Base-by-base conservation (phyloP, 306 rosid species). In the Vicia sativa region DNA sequence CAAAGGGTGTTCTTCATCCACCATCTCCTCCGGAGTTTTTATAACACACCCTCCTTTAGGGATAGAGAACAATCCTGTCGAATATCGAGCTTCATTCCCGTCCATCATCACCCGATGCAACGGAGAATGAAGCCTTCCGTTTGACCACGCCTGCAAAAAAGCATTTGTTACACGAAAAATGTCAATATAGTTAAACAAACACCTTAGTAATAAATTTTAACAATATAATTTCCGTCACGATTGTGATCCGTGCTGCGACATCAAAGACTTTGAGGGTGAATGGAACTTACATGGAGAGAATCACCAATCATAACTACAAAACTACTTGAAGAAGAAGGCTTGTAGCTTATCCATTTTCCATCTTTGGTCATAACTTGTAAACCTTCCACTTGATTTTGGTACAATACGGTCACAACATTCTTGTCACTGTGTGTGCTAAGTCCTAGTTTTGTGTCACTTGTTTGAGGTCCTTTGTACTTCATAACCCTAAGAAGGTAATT, bases 1-100 rank as follows among this genome's bases (percentile, higher is more conserved):
- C 11, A 86, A 62, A 69, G 93, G 97, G 58, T 88, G 91, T 5
- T 78, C 85, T 45, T 88, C 93, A 37, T 91, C 91, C 28, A 86
- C 96, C 0, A 86, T 37, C 73, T 91, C 93, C 42, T 77, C 76
- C 0, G 91, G 89, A 11, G 96, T 81, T 77, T 86, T 71, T 25
- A 88, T 29, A 11, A 60, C 28, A 70, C 35, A 60, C 2, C 91
- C 91, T 67, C 49, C 84, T 46, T 81, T 86, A 1, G 96, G 97
- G 37, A 80, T 2, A 2, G 93, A 80, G 74, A 88, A 85, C 41
- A 86, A 16, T 38, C 87, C 97, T 2, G 49, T 42, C 0, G 89
- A 78, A 71, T 88, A 91, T 76, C 95, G 85, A 13, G 80, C 88
- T 13, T 80, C 82, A 29, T 80, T 76, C 45, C 97, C 92, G 0